A percentile compares a stretch with the other conserved stretches of the same genome.
phyloP scores from a whole-genome alignment of 2,329 filamentous ascomycete genomes.

The Cladobotryum protrusum region DNA sequence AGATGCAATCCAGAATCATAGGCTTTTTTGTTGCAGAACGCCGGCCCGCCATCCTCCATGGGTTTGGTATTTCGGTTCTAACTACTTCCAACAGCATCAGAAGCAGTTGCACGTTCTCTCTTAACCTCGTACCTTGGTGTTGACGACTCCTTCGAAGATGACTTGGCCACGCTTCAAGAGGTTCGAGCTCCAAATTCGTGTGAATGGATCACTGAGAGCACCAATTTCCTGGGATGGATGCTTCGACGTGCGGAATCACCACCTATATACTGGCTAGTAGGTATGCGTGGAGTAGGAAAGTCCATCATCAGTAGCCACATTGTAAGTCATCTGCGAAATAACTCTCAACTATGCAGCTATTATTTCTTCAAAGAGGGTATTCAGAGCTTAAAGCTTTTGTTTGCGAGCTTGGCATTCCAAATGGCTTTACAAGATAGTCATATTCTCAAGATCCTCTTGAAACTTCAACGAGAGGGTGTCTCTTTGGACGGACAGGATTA shows the following conservation, averaged over 20 bases:
- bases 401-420: background rate
- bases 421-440: background rate
- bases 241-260: background rate
- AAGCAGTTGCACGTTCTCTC: background rate
- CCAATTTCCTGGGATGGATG: background rate
- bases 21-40: background rate
- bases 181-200: background rate
- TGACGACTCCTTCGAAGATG: background rate
- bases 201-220: background rate
- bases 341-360: background rate
- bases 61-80: background rate
- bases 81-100: background rate
- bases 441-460: background rate
- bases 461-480: background rate
- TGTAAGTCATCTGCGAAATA: background rate
- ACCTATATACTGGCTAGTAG: background rate
- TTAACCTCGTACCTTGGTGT: constrained; percentile 1
- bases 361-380: constrained; percentile 6
- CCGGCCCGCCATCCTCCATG: background rate
- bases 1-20: background rate
- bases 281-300: background rate
- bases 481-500: background rate
- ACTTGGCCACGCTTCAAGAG: background rate
- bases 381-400: background rate
- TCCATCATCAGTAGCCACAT: background rate